Conservation (phyloP, 2,329 filamentous ascomycete genomes). For the Sporothrix pseudoabietina region DNA sequence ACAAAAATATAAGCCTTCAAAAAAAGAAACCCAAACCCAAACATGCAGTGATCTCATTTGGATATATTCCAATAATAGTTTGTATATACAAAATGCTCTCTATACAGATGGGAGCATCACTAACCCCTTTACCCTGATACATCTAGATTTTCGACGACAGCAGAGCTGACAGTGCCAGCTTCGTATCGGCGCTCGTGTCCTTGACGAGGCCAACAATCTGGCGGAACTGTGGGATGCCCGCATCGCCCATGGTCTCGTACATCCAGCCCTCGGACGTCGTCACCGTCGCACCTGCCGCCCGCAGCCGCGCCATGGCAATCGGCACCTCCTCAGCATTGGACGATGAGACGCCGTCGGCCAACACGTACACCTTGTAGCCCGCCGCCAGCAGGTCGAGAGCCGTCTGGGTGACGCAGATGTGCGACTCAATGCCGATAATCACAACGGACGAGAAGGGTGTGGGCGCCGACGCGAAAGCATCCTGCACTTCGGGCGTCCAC, state of each 20-base stretch:
- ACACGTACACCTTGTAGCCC: conserved; percentile 80
- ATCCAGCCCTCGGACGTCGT: conserved; percentile 88
- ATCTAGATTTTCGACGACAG: conserved; percentile 56
- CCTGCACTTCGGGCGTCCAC: conserved; percentile 69
- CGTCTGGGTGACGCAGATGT: conserved; percentile 95
- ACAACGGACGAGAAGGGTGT: conserved; percentile 53
- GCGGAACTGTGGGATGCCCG: conserved; percentile 71
- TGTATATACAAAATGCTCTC: conserved; percentile 12
- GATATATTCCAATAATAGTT: not conserved
- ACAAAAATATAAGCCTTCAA: conserved; percentile 30
- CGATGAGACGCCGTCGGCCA: conserved; percentile 87
- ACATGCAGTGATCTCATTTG: not conserved
- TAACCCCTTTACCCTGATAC: not conserved
- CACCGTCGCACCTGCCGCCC: conserved; percentile 73
- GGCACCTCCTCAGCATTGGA: conserved; percentile 80
- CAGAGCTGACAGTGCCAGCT: conserved; percentile 65
- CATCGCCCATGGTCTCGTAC: conserved; percentile 88
- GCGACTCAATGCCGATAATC: conserved; percentile 87
- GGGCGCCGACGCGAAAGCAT: conserved; percentile 34
- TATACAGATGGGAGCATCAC: not conserved
- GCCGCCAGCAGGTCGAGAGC: conserved; percentile 74
- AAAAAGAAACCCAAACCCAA: not conserved
- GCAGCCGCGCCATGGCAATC: conserved; percentile 74
- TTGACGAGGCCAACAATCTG: conserved; percentile 75
- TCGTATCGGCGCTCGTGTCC: conserved; percentile 71